A percentile compares a stretch with the other conserved stretches of the same genome.
Evolutionary conservation across 139 green algal species (phyloP).

Genomic region (Parachlorella kessleri): DNA sequence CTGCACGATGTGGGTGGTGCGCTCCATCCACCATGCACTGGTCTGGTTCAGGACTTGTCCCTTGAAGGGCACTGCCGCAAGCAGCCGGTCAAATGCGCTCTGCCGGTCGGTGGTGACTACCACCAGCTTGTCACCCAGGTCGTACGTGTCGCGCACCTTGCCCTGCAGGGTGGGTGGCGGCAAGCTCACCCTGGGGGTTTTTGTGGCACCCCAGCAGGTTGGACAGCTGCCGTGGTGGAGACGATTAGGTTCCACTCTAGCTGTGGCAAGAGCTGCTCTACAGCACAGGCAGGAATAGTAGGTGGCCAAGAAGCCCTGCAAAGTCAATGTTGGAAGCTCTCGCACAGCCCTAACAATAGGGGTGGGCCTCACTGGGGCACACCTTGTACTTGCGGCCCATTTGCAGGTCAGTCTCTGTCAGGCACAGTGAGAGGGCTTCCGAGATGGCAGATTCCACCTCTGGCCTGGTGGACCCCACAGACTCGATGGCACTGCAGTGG

Average conservation of each 20-base stretch:
- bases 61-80: constrained; percentile 96
- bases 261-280: too few species aligned
- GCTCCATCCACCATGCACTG: constrained; percentile 93
- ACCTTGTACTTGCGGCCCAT: constrained; percentile 47
- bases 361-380: too few species aligned
- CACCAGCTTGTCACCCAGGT: constrained; percentile 86
- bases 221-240: too few species aligned
- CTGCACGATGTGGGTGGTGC: constrained; percentile 85
- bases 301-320: too few species aligned
- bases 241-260: too few species aligned
- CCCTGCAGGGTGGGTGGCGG: constrained; percentile 61
- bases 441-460: constrained; percentile 70
- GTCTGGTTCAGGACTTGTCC: constrained; percentile 97
- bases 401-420: constrained; percentile 58
- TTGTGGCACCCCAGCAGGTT: too few species aligned
- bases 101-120: constrained; percentile 98
- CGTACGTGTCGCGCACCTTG: constrained; percentile 98
- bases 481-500: constrained; percentile 25
- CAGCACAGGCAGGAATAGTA: too few species aligned
- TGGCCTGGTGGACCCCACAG: constrained; percentile 22
- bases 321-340: too few species aligned
- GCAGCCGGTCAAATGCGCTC: constrained; percentile 94
- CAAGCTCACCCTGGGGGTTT: too few species aligned
- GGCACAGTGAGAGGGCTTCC: constrained; percentile 48
- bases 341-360: too few species aligned